phyloP scores from a whole-genome alignment of 1,284 basidiomycete genomes.

The Trichosporon ovoides region DNA sequence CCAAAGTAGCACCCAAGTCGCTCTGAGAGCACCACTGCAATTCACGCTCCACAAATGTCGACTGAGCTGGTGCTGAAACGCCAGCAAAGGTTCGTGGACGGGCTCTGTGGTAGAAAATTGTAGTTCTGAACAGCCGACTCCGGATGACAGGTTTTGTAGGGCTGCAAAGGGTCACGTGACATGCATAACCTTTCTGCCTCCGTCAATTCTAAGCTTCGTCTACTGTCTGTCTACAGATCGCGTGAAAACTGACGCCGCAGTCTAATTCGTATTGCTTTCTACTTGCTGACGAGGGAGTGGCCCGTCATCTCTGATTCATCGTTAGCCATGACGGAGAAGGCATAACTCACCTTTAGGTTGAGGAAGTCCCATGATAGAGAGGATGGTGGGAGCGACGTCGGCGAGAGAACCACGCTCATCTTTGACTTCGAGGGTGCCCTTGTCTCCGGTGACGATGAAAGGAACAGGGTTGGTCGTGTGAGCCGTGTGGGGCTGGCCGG shows the following conservation, averaged over 20 bases:
- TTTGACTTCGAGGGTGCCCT: slow-evolving; percentile 54
- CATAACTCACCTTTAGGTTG: slow-evolving; percentile 36
- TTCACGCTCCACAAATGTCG: slow-evolving; percentile 15
- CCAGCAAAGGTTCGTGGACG: slow-evolving; percentile 18
- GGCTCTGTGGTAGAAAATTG: slow-evolving; percentile 17
- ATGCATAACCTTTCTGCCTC: too few relatives aligned
- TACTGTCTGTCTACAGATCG: too few relatives aligned
- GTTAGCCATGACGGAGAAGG: background rate
- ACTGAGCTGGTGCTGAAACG: slow-evolving; percentile 9
- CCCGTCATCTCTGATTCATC: slow-evolving; percentile 17
- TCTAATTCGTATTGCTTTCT: background rate
- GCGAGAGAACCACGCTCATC: slow-evolving; percentile 65
- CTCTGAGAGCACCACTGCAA: slow-evolving; percentile 17
- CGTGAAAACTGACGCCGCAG: too few relatives aligned
- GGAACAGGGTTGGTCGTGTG: slow-evolving; percentile 63
- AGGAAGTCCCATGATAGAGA: slow-evolving; percentile 61
- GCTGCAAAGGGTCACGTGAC: slow-evolving; percentile 3
- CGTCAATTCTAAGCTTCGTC: too few relatives aligned
- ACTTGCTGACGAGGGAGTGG: slow-evolving; percentile 16
- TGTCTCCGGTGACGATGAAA: slow-evolving; percentile 66
- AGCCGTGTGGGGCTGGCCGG: slow-evolving; percentile 66
- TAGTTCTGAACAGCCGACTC: background rate
- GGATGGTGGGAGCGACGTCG: slow-evolving; percentile 80
- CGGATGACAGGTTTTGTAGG: background rate
- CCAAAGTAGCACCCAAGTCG: slow-evolving; percentile 22